Percentiles rank a stretch among this genome's conserved stretches.
These are phyloP conservation scores for Aspergillus pseudoglaucus DNA, from an alignment of 2,329 filamentous ascomycete species.

Conservation along the genomic window DNA sequence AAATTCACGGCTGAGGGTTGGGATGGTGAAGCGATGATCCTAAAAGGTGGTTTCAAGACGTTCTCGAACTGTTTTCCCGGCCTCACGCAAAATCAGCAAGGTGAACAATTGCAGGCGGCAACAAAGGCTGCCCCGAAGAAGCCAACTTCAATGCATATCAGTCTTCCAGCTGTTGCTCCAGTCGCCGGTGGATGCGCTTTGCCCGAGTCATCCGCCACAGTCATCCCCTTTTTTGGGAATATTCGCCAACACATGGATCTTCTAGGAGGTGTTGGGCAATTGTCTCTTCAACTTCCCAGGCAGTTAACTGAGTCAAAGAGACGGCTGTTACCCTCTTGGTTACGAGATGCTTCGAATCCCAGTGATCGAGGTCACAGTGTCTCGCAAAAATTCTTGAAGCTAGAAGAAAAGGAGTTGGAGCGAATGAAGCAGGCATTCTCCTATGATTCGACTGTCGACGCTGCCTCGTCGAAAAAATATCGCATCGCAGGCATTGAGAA, in stretches of 20 bases:
- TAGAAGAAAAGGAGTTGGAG: conserved; percentile 78
- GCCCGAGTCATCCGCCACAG: conserved; percentile 57
- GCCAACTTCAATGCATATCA: conserved; percentile 47
- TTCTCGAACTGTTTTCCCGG: conserved; percentile 64
- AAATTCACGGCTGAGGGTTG: conserved; percentile 88
- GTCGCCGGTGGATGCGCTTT: conserved; percentile 87
- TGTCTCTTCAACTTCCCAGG: conserved; percentile 54
- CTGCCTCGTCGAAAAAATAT: conserved; percentile 45
- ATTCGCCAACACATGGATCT: conserved; percentile 96
- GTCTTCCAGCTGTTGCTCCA: conserved; percentile 56
- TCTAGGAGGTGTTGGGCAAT: conserved; percentile 84
- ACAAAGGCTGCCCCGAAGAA: conserved; percentile 34
- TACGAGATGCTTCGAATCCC: conserved; percentile 60
- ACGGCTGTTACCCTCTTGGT: conserved; percentile 65
- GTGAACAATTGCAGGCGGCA: conserved; percentile 20
- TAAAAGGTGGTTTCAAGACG: conserved; percentile 73
- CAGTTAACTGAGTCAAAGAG: conserved; percentile 43
- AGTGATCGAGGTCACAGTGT: conserved; percentile 71
- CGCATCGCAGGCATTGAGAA: conserved; percentile 91
- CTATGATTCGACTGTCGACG: conserved; percentile 52
- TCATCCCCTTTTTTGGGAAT: conserved; percentile 90
- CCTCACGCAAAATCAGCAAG: conserved; percentile 22
- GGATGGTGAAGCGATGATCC: conserved; percentile 63
- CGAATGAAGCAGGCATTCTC: conserved; percentile 83
- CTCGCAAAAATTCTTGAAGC: conserved; percentile 72